A percentile compares a stretch with the other conserved stretches of the same genome.
These are phyloP conservation scores for Sesbania bispinosa DNA, from an alignment of 306 rosid species.

Conservation along the genomic window DNA sequence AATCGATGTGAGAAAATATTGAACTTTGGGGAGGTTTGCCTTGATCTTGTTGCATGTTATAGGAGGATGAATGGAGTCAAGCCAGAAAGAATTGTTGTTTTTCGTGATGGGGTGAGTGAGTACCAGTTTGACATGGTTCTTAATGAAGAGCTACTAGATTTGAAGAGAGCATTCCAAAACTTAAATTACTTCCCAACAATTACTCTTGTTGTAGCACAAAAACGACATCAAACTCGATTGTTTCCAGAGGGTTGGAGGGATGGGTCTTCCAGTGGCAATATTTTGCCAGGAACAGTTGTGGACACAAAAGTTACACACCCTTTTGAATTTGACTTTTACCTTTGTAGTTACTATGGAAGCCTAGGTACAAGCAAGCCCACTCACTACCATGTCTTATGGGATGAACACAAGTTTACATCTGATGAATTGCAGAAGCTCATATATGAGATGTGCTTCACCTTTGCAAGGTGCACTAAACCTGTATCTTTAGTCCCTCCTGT, in stretches of 20 bases:
- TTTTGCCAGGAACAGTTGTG: slow-evolving; percentile 71
- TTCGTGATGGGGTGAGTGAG: slow-evolving; percentile 81
- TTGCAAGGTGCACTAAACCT: slow-evolving; percentile 85
- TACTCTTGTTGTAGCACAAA: slow-evolving; percentile 73
- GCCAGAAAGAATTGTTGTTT: slow-evolving; percentile 57
- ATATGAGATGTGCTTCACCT: slow-evolving; percentile 69
- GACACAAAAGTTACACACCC: slow-evolving; percentile 64
- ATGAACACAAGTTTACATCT: slow-evolving; percentile 70
- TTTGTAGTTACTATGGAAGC: slow-evolving; percentile 70
- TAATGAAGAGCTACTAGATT: slow-evolving; percentile 61
- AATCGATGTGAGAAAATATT: slow-evolving; percentile 52
- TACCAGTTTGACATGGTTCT: slow-evolving; percentile 86
- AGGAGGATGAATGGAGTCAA: slow-evolving; percentile 36
- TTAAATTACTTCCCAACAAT: slow-evolving; percentile 48
- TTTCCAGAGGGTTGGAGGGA: slow-evolving; percentile 44
- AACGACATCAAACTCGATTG: slow-evolving; percentile 71
- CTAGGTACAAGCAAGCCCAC: slow-evolving; percentile 85
- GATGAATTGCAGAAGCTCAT: slow-evolving; percentile 68
- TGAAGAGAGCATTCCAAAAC: slow-evolving; percentile 39
- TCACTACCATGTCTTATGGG: slow-evolving; percentile 75
- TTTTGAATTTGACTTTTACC: slow-evolving; percentile 75
- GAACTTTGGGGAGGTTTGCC: slow-evolving; percentile 57
- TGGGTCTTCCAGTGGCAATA: slow-evolving; percentile 44
- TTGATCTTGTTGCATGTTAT: slow-evolving; percentile 61
- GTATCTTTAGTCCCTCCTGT: slow-evolving; percentile 79